Evolutionary conservation across 306 rosid genomes (phyloP).

Genomic region (Arachis stenosperma): DNA sequence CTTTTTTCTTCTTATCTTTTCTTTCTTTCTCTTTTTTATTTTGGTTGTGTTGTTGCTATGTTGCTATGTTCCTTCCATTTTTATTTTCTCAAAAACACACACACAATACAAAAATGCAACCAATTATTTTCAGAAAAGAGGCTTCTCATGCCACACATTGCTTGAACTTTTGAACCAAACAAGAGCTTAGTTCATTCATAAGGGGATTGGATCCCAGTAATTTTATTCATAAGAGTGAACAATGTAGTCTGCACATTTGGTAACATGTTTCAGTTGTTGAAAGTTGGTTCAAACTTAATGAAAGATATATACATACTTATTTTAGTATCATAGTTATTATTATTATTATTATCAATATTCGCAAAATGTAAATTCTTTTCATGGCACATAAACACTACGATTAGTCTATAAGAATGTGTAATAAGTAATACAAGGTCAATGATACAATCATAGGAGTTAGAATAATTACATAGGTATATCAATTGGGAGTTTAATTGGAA

Average conservation of each 20-base stretch:
- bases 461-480: no score
- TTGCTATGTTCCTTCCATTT: no score
- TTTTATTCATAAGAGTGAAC: neutral
- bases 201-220: neutral
- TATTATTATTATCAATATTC: no score
- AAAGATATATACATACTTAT: no score
- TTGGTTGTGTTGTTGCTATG: no score
- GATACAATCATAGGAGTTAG: no score
- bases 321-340: neutral
- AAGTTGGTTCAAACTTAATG: neutral
- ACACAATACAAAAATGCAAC: conserved; percentile 9
- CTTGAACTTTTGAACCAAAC: conserved; percentile 7
- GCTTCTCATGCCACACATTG: conserved; percentile 33
- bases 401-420: no score
- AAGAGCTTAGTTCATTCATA: neutral
- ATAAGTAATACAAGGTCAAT: no score
- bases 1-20: neutral
- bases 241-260: neutral
- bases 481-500: no score
- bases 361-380: no score
- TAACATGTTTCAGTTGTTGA: neutral
- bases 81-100: neutral
- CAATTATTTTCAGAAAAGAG: neutral
- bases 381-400: no score
- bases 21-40: no score